Evolutionary conservation across 1,139 yeast genomes (phyloP).

Genomic region (Sugiyamaella pinicola): DNA sequence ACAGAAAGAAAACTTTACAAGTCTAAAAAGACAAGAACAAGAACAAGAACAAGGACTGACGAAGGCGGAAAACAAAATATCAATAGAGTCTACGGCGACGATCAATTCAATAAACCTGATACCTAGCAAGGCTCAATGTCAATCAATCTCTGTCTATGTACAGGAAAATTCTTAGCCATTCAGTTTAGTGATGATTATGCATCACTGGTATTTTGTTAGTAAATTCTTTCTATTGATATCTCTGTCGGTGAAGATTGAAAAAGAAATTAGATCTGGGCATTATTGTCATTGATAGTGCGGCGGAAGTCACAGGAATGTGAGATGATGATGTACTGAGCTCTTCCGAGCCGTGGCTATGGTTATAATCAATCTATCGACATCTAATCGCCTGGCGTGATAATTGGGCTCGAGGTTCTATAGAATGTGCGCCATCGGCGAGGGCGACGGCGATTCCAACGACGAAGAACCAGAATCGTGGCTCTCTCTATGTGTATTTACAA

Average conservation of each 20-base stretch:
- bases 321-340: no score
- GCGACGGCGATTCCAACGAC: no score
- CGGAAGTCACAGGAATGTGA: no score
- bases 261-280: no score
- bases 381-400: no score
- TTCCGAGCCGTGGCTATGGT: no score
- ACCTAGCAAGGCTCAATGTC: slow-evolving; percentile 1
- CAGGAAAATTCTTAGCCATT: slow-evolving; percentile 2
- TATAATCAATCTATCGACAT: no score
- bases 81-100: background rate
- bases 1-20: background rate
- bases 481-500: slow-evolving; percentile 4
- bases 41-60: background rate
- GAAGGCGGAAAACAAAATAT: background rate
- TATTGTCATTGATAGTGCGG: no score
- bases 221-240: background rate
- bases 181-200: slow-evolving; percentile 1
- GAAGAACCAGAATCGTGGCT: no score
- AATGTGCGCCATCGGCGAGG: no score
- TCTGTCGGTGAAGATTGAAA: background rate
- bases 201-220: background rate
- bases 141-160: background rate
- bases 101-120: no score
- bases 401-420: no score
- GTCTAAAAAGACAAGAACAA: background rate